Evolutionary conservation across 495 filamentous ascomycete genomes (phyloP), one percentile per base, ranked within the genome.

Genomic region (Hyaloscypha finlandica): DNA sequence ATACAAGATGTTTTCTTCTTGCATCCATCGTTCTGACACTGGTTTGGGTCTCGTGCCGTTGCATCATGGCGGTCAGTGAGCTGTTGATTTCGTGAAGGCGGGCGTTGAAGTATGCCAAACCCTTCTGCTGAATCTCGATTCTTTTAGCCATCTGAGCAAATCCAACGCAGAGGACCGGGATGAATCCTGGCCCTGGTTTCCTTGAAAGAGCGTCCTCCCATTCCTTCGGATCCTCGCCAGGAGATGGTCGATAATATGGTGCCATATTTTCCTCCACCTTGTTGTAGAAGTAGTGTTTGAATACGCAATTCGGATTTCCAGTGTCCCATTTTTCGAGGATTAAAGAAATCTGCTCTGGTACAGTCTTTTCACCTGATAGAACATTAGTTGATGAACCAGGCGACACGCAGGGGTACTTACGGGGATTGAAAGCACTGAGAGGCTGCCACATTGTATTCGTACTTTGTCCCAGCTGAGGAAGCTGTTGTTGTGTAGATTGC

Each of bases 201-300:
- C 92, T 87, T 67, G 88, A 84, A 62, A 97, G 83, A 11, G 95
- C 95, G 71, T 97, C 93, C 70, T 99, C 95, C 94, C 94, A 99
- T 74, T 90, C 93, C 39, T 85, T 83, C 30, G 89, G 85, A 77
- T 96, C 89, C 70, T 98, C 95, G 65, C 86, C 80, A 19, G 89
- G 80, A 1, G 84, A 82, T 6, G 94, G 93, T 67, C 88, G 86
- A 77, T 91, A 97, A 78, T 92, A 94, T 4, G 92, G 91, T 8
- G 90, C 90, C 61, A 85, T 81, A 22, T 91, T 86, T 69, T 93
- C 87, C 20, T 88, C 86, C 63, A 97, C 92, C 69, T 89, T 84
- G 78, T 99, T 98, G 81, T 98, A 99, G 75, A 97, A 90, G 75
- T 99, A 98, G 62, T 90, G 81, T 73, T 92, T 89, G 80, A 99